Conservation (phyloP, 129 eudicot species). For the Sambucus nigra region DNA sequence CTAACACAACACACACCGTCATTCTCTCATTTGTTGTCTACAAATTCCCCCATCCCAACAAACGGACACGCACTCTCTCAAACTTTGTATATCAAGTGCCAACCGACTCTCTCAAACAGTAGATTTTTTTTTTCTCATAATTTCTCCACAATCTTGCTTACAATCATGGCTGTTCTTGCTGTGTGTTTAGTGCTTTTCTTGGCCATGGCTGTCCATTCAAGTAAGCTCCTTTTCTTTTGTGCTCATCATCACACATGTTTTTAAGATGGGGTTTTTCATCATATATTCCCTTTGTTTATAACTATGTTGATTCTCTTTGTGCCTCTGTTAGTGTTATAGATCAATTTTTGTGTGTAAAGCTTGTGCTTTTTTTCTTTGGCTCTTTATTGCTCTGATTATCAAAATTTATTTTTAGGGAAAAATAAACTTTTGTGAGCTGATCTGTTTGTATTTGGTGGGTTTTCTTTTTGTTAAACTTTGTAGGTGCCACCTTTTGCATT, state of each 20-base stretch:
- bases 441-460: conserved; percentile 5
- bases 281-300: too few relatives aligned
- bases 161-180: conserved; percentile 48
- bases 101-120: conserved; percentile 13
- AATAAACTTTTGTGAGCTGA: conserved; percentile 11
- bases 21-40: conserved; percentile 14
- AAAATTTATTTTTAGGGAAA: neutral
- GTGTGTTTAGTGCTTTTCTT: conserved; percentile 41
- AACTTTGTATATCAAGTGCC: conserved; percentile 6
- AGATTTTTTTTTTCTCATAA: conserved; percentile 6
- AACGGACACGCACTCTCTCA: conserved; percentile 12
- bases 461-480: too few relatives aligned
- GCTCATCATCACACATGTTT: too few relatives aligned
- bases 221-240: conserved; percentile 27
- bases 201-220: conserved; percentile 42
- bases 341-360: neutral
- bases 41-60: conserved; percentile 18
- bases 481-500: conserved; percentile 67
- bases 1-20: conserved; percentile 27
- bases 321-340: neutral
- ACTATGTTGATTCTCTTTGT: neutral
- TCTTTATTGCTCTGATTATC: too few relatives aligned
- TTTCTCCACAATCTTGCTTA: conserved; percentile 27
- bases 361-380: neutral
- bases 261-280: conserved; percentile 3